Evolutionary conservation across 1,284 basidiomycete genomes (phyloP), one percentile per base, ranked within the genome.

Genomic region (Puccinia sorghi): DNA sequence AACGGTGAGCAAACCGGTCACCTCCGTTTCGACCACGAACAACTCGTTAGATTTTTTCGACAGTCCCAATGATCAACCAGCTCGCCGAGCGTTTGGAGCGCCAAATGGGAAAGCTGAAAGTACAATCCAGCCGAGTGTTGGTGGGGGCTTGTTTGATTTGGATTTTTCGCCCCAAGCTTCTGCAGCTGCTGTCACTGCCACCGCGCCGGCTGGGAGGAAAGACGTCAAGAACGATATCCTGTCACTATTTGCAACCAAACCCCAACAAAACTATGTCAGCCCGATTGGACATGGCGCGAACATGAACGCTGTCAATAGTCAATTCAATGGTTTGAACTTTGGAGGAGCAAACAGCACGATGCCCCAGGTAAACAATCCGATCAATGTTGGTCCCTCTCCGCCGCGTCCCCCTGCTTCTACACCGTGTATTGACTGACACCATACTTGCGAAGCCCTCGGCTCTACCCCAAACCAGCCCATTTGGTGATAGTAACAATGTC

Each of bases 141-240:
- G 84, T 39, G 88, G 91, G 80, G 92, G 93, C 80, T 86, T 96
- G 3, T 94, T 95, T 83, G 89, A 91, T 48, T 89, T 95, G 69
- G 93, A 95, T 84, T 94, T 94, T 86, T 90, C 90, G 81, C 86
- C 89, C 0, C 87, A 89, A 0, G 80, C 87, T 15, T 81, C 86
- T 11, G 79, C 86, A 48, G 81, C 86, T 20, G 82, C 86, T 2
- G 83, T 85, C 32, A 82, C 84, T 4, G 71, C 82, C 7, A 76
- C 84, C 37, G 72, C 84, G 7, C 79, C 84, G 9, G 80, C 86
- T 7, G 82, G 85, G 41, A 88, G 87, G 83, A 91, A 91, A 82
- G 90, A 92, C 82, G 88, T 90, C 77, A 94, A 94, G 83, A 89
- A 92, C 80, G 91, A 95, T 81, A 95, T 96, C 82, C 87, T 96